Evolutionary conservation across 176 grass and related monocot species (phyloP).

Genomic region (Aegilops bicornis): DNA sequence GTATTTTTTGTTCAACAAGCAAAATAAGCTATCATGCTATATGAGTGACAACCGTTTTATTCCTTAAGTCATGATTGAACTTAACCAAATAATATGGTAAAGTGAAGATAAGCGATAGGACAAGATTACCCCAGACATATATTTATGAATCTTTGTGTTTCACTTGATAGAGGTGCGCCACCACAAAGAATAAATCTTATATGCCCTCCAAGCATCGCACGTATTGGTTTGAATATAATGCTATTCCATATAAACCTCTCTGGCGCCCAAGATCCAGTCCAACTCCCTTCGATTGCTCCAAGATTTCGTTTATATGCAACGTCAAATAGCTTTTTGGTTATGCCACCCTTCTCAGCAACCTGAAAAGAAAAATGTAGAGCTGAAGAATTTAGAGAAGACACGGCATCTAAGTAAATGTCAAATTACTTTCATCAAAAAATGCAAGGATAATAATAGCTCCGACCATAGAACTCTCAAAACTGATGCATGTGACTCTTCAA

Average conservation of each 20-base stretch:
- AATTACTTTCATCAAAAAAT: neutral
- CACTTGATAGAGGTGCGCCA: constrained; percentile 73
- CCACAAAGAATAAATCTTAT: constrained; percentile 86
- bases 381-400: constrained; percentile 18
- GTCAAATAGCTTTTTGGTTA: constrained; percentile 73
- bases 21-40: neutral
- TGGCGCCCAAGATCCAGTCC: constrained; percentile 64
- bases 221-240: constrained; percentile 64
- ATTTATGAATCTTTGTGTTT: constrained; percentile 93
- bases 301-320: constrained; percentile 67
- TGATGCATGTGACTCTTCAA: neutral
- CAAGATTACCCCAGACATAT: constrained; percentile 82
- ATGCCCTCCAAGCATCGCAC: constrained; percentile 67
- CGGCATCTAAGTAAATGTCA: neutral
- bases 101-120: constrained; percentile 4
- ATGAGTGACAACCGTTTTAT: neutral
- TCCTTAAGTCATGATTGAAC: neutral
- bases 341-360: constrained; percentile 77
- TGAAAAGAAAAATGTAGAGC: constrained; percentile 30
- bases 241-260: constrained; percentile 79
- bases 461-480: neutral
- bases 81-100: neutral
- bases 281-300: constrained; percentile 64
- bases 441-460: neutral
- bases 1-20: neutral